phyloP scores from a whole-genome alignment of 2,329 filamentous ascomycete genomes.

The Phaeosphaeria sp. region DNA sequence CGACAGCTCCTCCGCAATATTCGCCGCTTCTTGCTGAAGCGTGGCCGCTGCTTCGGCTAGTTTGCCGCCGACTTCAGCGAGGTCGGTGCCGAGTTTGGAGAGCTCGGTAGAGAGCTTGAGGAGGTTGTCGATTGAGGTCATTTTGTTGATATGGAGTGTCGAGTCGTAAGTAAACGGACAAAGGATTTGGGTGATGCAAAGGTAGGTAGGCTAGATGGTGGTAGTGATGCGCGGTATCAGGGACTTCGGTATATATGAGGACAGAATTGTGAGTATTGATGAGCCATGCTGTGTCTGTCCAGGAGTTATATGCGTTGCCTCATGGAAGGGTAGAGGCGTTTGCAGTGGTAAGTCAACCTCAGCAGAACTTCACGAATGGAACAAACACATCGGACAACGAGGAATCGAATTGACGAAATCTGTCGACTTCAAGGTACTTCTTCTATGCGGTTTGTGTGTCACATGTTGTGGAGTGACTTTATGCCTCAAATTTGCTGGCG shows the following conservation, averaged over 20 bases:
- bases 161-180: no score
- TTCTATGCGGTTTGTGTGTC: background rate
- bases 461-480: no score
- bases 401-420: background rate
- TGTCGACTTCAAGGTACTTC: background rate
- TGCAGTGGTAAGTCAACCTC: background rate
- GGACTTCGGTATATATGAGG: background rate
- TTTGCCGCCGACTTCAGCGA: constrained; percentile 20
- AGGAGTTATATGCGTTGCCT: background rate
- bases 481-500: no score
- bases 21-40: constrained; percentile 32
- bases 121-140: constrained; percentile 26
- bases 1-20: constrained; percentile 27
- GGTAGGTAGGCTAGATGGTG: no score
- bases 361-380: background rate
- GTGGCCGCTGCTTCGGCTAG: constrained; percentile 20
- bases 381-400: background rate
- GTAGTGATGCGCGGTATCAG: no score
- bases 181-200: no score
- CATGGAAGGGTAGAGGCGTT: background rate
- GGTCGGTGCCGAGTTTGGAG: constrained; percentile 17
- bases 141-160: constrained; percentile 1
- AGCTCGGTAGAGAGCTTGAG: constrained; percentile 30
- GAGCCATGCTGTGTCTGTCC: background rate
- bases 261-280: background rate